These are phyloP conservation scores for Passalora sequoiae DNA, from an alignment of 2,329 filamentous ascomycete species.

Conservation along the genomic window DNA sequence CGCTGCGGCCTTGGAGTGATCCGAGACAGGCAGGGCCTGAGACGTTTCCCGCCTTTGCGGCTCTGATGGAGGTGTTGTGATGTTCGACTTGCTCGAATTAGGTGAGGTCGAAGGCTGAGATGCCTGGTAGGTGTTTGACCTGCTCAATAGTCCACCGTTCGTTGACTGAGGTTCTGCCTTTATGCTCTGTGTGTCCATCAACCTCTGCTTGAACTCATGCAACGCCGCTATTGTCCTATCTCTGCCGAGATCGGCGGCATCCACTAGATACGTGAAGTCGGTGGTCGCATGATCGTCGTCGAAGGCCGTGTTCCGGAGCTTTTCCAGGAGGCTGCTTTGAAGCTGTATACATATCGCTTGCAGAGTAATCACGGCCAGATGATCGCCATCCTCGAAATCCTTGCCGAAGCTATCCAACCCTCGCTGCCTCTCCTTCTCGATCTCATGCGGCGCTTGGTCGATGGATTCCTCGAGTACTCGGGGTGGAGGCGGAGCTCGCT, in stretches of 20 bases:
- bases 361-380: conserved; percentile 29
- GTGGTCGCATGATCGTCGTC: conserved; percentile 26
- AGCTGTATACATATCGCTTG: conserved; percentile 32
- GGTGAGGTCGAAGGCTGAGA: conserved; percentile 6
- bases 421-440: conserved; percentile 31
- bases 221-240: conserved; percentile 30
- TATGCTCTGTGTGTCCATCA: conserved; percentile 17
- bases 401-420: conserved; percentile 29
- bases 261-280: conserved; percentile 29
- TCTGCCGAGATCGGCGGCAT: conserved; percentile 29
- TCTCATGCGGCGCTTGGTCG: conserved; percentile 30
- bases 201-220: conserved; percentile 28
- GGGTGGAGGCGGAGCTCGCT: conserved; percentile 29
- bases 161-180: neutral
- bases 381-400: conserved; percentile 31
- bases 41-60: conserved; percentile 1
- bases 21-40: neutral
- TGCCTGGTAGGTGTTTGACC: neutral
- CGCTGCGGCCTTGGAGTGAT: conserved; percentile 4
- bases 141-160: neutral
- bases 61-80: conserved; percentile 1
- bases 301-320: conserved; percentile 29
- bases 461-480: conserved; percentile 30
- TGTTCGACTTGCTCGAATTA: conserved; percentile 16
- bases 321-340: conserved; percentile 28